phyloP scores from a whole-genome alignment of 2,329 filamentous ascomycete genomes.

The Macrophomina tecta region DNA sequence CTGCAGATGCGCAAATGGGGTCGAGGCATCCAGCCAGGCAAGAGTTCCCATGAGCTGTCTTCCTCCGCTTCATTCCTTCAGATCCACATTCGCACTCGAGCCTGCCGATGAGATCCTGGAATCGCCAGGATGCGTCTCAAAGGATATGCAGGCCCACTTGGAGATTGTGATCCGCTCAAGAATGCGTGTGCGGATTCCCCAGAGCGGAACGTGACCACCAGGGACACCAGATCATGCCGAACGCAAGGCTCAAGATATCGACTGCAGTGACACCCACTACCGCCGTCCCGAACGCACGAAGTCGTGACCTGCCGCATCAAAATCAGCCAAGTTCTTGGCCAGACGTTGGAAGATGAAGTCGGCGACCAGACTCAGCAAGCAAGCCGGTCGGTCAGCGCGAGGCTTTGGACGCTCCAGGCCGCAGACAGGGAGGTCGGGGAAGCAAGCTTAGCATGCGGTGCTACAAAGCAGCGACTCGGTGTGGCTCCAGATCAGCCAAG shows the following conservation, averaged over 20 bases:
- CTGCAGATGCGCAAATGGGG: too few species aligned
- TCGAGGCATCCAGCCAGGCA: too few species aligned
- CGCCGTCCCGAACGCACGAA: background rate
- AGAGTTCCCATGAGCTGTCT: too few species aligned
- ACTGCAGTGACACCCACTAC: conserved; percentile 11
- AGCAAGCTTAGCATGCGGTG: conserved; percentile 11
- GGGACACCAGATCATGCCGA: background rate
- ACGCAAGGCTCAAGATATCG: conserved; percentile 13
- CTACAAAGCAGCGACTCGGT: conserved; percentile 6
- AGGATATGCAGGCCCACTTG: background rate
- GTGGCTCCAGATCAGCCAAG: conserved; percentile 22
- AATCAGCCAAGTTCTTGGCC: conserved; percentile 23
- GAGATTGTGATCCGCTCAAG: background rate
- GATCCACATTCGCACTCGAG: too few species aligned
- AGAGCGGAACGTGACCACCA: background rate
- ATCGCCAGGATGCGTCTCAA: too few species aligned
- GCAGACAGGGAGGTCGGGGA: background rate
- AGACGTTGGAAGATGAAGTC: conserved; percentile 16
- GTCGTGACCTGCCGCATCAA: background rate
- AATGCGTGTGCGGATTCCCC: background rate
- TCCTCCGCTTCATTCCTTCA: too few species aligned
- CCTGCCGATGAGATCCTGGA: too few species aligned
- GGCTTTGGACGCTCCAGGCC: background rate
- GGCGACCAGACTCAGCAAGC: background rate
- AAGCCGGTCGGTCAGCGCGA: background rate